Evolutionary conservation across 208 protist species (phyloP).

Genomic region (Herpetomonas tarakana): DNA sequence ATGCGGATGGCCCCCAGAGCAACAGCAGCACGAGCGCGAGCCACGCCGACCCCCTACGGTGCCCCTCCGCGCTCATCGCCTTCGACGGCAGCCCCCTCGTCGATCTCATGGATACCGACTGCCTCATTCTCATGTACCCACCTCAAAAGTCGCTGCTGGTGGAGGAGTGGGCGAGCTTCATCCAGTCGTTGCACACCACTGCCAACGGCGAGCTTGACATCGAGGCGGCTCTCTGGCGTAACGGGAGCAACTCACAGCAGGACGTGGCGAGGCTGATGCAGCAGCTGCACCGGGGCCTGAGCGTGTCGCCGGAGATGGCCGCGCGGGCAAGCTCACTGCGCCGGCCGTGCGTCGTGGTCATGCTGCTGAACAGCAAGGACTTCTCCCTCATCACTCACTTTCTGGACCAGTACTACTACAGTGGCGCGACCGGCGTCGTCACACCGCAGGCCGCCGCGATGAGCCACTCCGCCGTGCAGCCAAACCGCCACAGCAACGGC

Average conservation of each 20-base stretch:
- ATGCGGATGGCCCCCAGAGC: too few relatives aligned
- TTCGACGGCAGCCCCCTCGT: constrained; percentile 67
- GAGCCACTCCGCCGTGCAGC: too few relatives aligned
- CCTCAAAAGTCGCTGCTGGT: constrained; percentile 72
- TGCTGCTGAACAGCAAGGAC: constrained; percentile 47
- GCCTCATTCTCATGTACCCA: constrained; percentile 71
- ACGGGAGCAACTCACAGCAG: constrained; percentile 41
- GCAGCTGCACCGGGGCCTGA: constrained; percentile 31
- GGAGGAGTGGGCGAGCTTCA: constrained; percentile 63
- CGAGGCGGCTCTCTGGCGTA: constrained; percentile 33
- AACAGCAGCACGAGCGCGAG: too few relatives aligned
- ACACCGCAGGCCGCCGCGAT: too few relatives aligned
- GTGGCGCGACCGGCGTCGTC: constrained; percentile 28
- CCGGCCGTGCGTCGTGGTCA: constrained; percentile 46
- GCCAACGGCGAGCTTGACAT: constrained; percentile 51
- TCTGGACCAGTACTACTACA: constrained; percentile 67
- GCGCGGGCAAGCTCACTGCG: too few relatives aligned
- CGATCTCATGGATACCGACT: constrained; percentile 82
- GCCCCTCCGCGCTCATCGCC: constrained; percentile 27
- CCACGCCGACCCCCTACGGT: constrained; percentile 13
- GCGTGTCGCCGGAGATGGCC: too few relatives aligned
- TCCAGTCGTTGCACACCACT: constrained; percentile 76
- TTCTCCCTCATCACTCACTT: constrained; percentile 68
- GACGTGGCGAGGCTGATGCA: constrained; percentile 29
- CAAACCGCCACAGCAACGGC: too few relatives aligned